Base-by-base conservation (phyloP, 176 grass and related monocot species). In the Panicum miliaceum region DNA sequence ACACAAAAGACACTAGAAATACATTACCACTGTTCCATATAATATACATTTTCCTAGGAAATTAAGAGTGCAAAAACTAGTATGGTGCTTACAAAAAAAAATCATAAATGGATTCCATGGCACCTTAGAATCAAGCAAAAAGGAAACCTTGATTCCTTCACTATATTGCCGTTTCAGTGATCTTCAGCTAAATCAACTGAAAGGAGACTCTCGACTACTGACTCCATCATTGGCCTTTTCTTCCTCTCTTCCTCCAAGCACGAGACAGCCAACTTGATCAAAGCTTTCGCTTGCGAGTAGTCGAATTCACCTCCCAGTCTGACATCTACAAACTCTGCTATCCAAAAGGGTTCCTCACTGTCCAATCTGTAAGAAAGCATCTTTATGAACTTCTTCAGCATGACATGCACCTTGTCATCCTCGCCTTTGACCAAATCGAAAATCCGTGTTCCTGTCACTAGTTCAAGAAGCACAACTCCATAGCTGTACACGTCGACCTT, bases 401-500 rank as follows among this genome's bases (percentile, higher is more conserved):
- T 57, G 29, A 22, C 23, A 85, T 76, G 77, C 62, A 64, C 43
- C 57, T 85, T 60, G 6, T 71, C 71, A 50, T 81, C 82, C 71
- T 81, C 64, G 10, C 19, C 71, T 43, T 45, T 32, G 36, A 85
- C 78, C 37, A 85, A 42, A 41, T 89, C 77, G 0, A 89, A 68
- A 52, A 81, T 56, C 25, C 63, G 56, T 53, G 35, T 81, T 63
- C 82, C 88, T 36, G 88, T 61, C 6, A 89, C 52, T 25, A 89
- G 35, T 69, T 89, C 82, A 70, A 89, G 77, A 35, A 89, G 77
- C 22, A 85, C 82, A 12, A 85, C 82, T 5, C 87, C 87, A 4
- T 89, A 89, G 41, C 82, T 85, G 1, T 89, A 89, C n/a, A 89
- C 82, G 0, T 89, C 87, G 10, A 84, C 82, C 61, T 85, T 89